A percentile compares a stretch with the other conserved stretches of the same genome.
Evolutionary conservation across 78 protist species (phyloP).

Genomic region (Mastigamoeba balamuthi): DNA sequence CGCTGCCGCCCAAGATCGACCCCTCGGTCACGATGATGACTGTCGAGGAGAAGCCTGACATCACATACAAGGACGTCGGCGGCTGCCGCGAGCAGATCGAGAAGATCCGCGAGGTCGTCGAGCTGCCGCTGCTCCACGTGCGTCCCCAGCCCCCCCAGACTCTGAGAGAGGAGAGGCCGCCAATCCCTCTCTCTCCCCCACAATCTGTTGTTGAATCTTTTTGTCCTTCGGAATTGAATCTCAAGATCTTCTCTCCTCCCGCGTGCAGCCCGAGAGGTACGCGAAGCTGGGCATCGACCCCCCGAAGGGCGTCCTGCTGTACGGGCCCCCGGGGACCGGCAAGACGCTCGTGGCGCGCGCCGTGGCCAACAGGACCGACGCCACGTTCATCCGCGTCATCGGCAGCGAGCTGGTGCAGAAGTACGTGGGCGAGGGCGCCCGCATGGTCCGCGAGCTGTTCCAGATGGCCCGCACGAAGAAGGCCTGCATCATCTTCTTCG

Average conservation of each 20-base stretch:
- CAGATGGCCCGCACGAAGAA: conserved; percentile 95
- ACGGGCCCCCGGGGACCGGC: conserved; percentile 98
- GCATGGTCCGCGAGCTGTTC: conserved; percentile 98
- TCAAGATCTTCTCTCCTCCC: neutral
- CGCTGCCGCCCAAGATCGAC: conserved; percentile 99
- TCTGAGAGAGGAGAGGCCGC: neutral
- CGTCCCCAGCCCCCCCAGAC: neutral
- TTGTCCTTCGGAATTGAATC: neutral
- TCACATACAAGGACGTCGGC: conserved; percentile 99
- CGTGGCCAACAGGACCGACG: conserved; percentile 99
- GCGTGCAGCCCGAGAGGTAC: conserved; percentile 90
- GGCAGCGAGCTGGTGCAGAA: conserved; percentile 98
- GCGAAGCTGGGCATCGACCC: conserved; percentile 98
- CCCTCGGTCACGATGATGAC: conserved; percentile 99
- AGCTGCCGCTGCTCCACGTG: conserved; percentile 92
- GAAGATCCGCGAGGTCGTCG: conserved; percentile 97
- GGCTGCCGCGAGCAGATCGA: conserved; percentile 98
- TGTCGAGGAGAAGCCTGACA: conserved; percentile 99
- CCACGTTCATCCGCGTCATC: conserved; percentile 97
- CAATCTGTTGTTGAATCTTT: neutral
- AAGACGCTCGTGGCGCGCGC: conserved; percentile 99
- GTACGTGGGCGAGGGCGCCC: conserved; percentile 97
- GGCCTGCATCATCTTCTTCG: conserved; percentile 97
- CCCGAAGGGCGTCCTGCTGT: conserved; percentile 97
- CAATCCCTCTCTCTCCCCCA: neutral